Evolutionary conservation across 2,329 filamentous ascomycete genomes (phyloP).

Genomic region (Bipolaris cookei): DNA sequence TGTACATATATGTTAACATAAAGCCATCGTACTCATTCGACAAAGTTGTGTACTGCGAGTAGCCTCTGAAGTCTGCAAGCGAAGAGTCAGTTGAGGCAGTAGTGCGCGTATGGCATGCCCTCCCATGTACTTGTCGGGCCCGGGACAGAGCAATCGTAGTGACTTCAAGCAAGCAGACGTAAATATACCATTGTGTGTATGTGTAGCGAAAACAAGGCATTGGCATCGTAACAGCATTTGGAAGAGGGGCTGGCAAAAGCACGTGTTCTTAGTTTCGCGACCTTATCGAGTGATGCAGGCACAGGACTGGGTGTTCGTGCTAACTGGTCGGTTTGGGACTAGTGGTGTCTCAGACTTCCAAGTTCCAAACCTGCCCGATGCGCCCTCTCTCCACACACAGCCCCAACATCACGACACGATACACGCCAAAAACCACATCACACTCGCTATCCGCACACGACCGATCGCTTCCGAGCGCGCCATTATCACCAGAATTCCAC

Average conservation of each 20-base stretch:
- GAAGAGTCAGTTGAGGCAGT: neutral
- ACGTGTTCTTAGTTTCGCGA: constrained; percentile 6
- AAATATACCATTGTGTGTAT: neutral
- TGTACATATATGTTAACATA: neutral
- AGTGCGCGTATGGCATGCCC: neutral
- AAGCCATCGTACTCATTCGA: neutral
- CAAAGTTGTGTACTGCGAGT: neutral
- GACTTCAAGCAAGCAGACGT: neutral
- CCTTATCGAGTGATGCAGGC: constrained; percentile 19
- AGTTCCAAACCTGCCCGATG: constrained; percentile 27
- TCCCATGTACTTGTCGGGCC: too few relatives aligned
- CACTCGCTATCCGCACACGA: constrained; percentile 28
- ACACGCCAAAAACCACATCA: constrained; percentile 25
- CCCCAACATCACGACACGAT: constrained; percentile 33
- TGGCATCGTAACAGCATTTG: neutral
- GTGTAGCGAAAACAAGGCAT: neutral
- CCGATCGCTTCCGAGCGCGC: constrained; percentile 20
- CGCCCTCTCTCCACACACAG: constrained; percentile 15
- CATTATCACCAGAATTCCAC: constrained; percentile 15
- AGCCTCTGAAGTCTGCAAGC: neutral
- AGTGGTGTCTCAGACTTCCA: constrained; percentile 30
- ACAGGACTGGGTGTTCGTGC: constrained; percentile 23
- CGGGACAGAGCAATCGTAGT: neutral
- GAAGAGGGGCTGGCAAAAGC: neutral
- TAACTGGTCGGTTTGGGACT: constrained; percentile 35